phyloP scores from a whole-genome alignment of 1,139 yeast genomes.

The Pichia norvegensis region DNA sequence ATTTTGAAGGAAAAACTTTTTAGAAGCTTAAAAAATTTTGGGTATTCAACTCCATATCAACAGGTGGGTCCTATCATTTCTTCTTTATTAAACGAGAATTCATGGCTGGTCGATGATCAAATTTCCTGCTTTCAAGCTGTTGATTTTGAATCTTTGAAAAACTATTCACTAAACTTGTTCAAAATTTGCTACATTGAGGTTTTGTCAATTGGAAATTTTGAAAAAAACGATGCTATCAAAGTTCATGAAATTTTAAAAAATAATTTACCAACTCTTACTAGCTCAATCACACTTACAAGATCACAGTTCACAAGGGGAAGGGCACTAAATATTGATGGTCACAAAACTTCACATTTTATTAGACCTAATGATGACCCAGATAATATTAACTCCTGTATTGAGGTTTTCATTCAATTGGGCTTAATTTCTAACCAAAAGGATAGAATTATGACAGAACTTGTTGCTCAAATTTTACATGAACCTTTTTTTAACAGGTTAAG shows the following conservation, averaged over 20 bases:
- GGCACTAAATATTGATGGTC: constrained; percentile 41
- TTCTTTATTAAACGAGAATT: constrained; percentile 59
- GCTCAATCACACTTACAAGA: constrained; percentile 21
- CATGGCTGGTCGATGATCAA: constrained; percentile 61
- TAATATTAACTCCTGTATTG: constrained; percentile 80
- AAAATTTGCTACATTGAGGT: constrained; percentile 56
- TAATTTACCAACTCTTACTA: constrained; percentile 14
- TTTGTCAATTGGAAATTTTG: constrained; percentile 73
- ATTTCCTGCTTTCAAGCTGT: constrained; percentile 42
- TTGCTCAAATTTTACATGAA: constrained; percentile 68
- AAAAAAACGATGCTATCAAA: constrained; percentile 44
- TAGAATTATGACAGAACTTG: constrained; percentile 50
- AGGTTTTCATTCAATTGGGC: constrained; percentile 67
- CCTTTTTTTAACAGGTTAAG: constrained; percentile 86
- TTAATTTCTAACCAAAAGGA: constrained; percentile 31
- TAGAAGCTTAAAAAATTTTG: constrained; percentile 61
- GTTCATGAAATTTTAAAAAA: constrained; percentile 11
- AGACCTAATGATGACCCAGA: constrained; percentile 51
- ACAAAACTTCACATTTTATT: constrained; percentile 43
- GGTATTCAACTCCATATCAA: constrained; percentile 65
- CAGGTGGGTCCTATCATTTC: constrained; percentile 63
- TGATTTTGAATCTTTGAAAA: constrained; percentile 42
- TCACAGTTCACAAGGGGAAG: constrained; percentile 41
- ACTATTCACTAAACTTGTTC: constrained; percentile 41
- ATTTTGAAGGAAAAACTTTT: constrained; percentile 55